A percentile compares a stretch with the other conserved stretches of the same genome.
phyloP scores from a whole-genome alignment of 176 grass and related monocot species.

The Triticum turgidum region DNA sequence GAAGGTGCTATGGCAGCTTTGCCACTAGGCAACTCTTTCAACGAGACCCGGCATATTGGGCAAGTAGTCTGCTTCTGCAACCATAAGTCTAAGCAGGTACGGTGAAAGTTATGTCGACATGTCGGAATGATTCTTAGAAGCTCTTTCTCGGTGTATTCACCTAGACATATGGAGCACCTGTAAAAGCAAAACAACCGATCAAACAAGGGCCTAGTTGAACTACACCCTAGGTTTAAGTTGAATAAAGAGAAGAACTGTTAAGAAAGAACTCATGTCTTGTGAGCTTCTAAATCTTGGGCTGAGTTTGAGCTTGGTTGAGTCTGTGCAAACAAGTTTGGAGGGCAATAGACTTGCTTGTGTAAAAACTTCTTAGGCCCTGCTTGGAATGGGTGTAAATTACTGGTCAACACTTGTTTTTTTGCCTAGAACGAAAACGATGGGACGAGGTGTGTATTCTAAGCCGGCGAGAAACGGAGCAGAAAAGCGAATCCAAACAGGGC shows the following conservation, averaged over 20 bases:
- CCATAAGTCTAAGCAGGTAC: slow-evolving; percentile 79
- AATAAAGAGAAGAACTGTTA: background rate
- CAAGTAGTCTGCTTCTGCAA: slow-evolving; percentile 78
- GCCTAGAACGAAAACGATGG: no score
- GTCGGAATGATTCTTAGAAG: slow-evolving; percentile 65
- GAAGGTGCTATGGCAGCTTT: slow-evolving; percentile 31
- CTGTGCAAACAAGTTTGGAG: background rate
- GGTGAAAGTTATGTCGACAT: slow-evolving; percentile 74
- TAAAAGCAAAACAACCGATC: slow-evolving; percentile 11
- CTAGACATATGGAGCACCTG: slow-evolving; percentile 94
- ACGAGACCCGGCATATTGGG: slow-evolving; percentile 72
- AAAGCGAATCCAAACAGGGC: no score
- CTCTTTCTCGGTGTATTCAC: slow-evolving; percentile 79
- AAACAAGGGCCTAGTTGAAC: background rate
- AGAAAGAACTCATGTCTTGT: background rate
- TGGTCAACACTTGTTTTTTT: no score
- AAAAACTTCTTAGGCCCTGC: background rate
- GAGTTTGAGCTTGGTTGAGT: background rate
- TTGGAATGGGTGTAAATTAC: no score
- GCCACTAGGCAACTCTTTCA: slow-evolving; percentile 47
- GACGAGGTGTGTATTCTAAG: no score
- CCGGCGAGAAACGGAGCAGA: no score
- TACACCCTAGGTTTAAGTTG: background rate
- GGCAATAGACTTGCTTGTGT: background rate
- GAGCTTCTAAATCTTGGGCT: background rate